phyloP scores from a whole-genome alignment of 495 filamentous ascomycete species.

The Penicillium cinerascens region DNA sequence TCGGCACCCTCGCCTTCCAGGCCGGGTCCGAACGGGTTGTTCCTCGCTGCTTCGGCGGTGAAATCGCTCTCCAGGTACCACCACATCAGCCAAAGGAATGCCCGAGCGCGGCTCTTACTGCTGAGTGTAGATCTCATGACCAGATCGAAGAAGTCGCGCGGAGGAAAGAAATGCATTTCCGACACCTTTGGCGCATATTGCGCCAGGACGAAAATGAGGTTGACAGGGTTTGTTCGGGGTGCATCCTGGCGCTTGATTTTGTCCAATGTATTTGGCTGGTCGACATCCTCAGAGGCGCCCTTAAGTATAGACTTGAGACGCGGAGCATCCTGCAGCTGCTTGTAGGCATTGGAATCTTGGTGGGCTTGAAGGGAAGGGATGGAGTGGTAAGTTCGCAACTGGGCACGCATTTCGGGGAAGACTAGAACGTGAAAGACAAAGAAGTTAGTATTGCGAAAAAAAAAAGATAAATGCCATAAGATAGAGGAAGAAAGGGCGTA shows the following conservation, averaged over 20 bases:
- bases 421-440: slow-evolving; percentile 54
- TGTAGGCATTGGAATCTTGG: slow-evolving; percentile 93
- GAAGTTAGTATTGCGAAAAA: slow-evolving; percentile 16
- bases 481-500: slow-evolving; percentile 40
- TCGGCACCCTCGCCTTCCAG: slow-evolving; percentile 56
- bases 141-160: slow-evolving; percentile 90
- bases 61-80: slow-evolving; percentile 98
- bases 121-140: slow-evolving; percentile 85
- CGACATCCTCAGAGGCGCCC: slow-evolving; percentile 89
- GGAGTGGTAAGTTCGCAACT: slow-evolving; percentile 95
- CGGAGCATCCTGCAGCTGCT: slow-evolving; percentile 95
- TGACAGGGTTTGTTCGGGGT: slow-evolving; percentile 94
- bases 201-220: slow-evolving; percentile 92
- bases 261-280: slow-evolving; percentile 80
- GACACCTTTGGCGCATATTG: slow-evolving; percentile 89
- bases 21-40: slow-evolving; percentile 88
- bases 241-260: slow-evolving; percentile 64
- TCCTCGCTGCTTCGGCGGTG: slow-evolving; percentile 70
- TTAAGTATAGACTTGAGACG: slow-evolving; percentile 96
- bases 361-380: slow-evolving; percentile 94
- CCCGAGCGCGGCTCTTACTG: slow-evolving; percentile 77
- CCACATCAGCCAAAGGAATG: slow-evolving; percentile 98
- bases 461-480: neutral
- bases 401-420: slow-evolving; percentile 98
- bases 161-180: slow-evolving; percentile 83